These are phyloP conservation scores for Leptographium lundbergii DNA, from an alignment of 2,329 filamentous ascomycete species.

Conservation along the genomic window DNA sequence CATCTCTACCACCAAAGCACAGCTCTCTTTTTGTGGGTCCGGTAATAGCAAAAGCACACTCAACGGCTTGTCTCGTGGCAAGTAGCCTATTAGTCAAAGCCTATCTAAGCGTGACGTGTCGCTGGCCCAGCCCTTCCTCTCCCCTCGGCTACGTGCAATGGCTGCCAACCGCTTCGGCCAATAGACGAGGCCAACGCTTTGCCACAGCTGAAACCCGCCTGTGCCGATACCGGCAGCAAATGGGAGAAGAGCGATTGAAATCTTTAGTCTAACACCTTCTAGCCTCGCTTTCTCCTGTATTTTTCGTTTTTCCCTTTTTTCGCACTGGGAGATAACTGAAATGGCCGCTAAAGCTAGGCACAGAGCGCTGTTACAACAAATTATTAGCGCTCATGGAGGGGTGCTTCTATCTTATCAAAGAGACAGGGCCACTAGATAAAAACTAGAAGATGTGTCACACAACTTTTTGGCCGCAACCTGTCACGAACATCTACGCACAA, in stretches of 20 bases:
- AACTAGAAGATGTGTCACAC: not conserved
- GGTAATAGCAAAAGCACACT: too few relatives aligned
- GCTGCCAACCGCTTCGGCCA: not conserved
- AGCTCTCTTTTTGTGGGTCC: too few relatives aligned
- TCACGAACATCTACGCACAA: not conserved
- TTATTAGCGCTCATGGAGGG: too few relatives aligned
- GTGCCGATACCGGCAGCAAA: slow-evolving; percentile 13
- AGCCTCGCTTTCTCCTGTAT: not conserved
- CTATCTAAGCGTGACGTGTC: too few relatives aligned
- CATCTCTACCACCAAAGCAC: too few relatives aligned
- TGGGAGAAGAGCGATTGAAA: slow-evolving; percentile 10
- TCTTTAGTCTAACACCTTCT: slow-evolving; percentile 1
- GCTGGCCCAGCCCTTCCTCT: not conserved
- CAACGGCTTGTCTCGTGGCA: too few relatives aligned
- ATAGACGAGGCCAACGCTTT: not conserved
- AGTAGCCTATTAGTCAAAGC: too few relatives aligned
- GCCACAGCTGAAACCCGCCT: not conserved
- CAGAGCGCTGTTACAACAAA: not conserved
- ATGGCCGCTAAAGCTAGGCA: not conserved
- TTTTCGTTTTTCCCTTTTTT: not conserved
- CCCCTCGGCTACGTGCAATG: not conserved
- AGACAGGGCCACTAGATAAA: not conserved
- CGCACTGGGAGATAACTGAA: not conserved
- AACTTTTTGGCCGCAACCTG: not conserved
- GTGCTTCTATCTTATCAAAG: not conserved